These are phyloP conservation scores for Yamadazyma taylorii DNA, from an alignment of 1,139 yeast genomes.

Conservation along the genomic window DNA sequence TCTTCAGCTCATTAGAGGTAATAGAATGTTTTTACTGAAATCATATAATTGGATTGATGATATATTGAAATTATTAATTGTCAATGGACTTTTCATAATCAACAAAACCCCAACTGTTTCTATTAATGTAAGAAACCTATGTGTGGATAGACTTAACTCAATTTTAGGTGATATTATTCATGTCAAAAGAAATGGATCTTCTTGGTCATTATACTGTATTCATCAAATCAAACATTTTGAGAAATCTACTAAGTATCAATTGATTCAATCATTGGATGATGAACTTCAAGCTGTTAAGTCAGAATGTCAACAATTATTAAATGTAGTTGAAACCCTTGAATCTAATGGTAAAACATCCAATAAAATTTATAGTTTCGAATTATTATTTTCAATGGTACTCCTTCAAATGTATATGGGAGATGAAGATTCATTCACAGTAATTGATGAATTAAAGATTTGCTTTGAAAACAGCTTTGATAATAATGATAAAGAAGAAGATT, in stretches of 20 bases:
- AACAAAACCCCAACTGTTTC: constrained; percentile 22
- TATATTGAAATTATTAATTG: constrained; percentile 52
- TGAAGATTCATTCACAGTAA: constrained; percentile 72
- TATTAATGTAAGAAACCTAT: constrained; percentile 35
- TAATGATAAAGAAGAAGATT: constrained; percentile 18
- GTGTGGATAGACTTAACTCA: constrained; percentile 64
- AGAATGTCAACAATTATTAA: constrained; percentile 51
- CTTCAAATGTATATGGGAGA: constrained; percentile 80
- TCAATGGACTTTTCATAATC: constrained; percentile 54
- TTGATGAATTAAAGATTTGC: constrained; percentile 67
- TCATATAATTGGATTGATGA: constrained; percentile 34
- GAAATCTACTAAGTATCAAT: constrained; percentile 20
- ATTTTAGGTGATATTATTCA: constrained; percentile 60
- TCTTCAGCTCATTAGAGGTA: constrained; percentile 54
- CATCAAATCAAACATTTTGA: constrained; percentile 29
- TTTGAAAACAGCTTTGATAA: constrained; percentile 37
- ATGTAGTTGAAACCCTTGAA: constrained; percentile 9
- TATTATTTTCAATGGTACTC: constrained; percentile 74
- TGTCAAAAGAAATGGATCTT: constrained; percentile 41
- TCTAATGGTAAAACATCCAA: constrained; percentile 14
- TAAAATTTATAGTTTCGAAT: constrained; percentile 53
- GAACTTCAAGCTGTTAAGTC: constrained; percentile 48
- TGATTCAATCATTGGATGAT: constrained; percentile 54
- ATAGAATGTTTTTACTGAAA: constrained; percentile 29
- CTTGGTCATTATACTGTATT: constrained; percentile 61